phyloP scores from a whole-genome alignment of 2,329 filamentous ascomycete species.

The Juglanconis juglandina region DNA sequence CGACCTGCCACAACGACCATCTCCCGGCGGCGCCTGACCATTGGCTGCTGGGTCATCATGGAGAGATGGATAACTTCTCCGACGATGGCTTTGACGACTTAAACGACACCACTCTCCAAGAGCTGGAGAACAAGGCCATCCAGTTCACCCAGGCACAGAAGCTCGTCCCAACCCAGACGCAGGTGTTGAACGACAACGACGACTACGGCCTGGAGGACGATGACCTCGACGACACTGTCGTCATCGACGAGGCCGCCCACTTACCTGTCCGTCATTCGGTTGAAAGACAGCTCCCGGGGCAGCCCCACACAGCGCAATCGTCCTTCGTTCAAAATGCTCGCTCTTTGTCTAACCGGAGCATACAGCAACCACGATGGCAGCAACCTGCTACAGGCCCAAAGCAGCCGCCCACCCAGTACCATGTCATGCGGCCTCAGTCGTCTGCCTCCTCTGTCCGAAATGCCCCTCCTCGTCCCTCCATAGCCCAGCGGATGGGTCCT shows the following conservation, averaged over 20 bases:
- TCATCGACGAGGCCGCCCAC: conserved; percentile 46
- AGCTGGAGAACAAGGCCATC: conserved; percentile 63
- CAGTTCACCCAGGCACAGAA: conserved; percentile 53
- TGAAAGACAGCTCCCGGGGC: conserved; percentile 35
- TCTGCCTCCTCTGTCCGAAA: conserved; percentile 17
- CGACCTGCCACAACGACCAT: background rate
- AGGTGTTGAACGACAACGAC: conserved; percentile 25
- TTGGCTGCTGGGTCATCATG: background rate
- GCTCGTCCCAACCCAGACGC: conserved; percentile 26
- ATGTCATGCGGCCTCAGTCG: background rate
- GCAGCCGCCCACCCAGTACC: conserved; percentile 13
- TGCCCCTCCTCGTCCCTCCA: conserved; percentile 26
- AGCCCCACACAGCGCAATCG: conserved; percentile 31
- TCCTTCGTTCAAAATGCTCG: conserved; percentile 8
- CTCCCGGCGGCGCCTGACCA: background rate
- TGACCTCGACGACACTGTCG: conserved; percentile 56
- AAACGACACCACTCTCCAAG: conserved; percentile 53
- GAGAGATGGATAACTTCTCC: conserved; percentile 55
- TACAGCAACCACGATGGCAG: conserved; percentile 17
- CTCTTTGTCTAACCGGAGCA: background rate
- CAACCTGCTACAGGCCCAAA: conserved; percentile 13
- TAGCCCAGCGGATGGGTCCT: conserved; percentile 41
- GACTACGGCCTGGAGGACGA: conserved; percentile 51
- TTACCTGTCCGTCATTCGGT: conserved; percentile 34
- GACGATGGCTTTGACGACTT: conserved; percentile 63